Evolutionary conservation across 2,329 filamentous ascomycete genomes (phyloP).

Genomic region (Elsinoe perseae): DNA sequence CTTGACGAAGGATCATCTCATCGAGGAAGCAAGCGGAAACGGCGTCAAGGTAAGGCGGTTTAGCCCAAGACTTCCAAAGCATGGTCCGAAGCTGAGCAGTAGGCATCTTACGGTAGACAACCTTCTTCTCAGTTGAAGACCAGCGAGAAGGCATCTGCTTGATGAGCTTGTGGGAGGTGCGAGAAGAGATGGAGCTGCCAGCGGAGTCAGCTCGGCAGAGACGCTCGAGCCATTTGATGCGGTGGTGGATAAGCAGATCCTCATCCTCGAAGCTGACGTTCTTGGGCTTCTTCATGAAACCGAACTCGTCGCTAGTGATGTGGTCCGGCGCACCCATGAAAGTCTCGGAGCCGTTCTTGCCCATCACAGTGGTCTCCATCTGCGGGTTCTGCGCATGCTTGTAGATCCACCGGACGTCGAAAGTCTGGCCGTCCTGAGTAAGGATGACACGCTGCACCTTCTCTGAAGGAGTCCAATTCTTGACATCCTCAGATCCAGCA

Average conservation of each 20-base stretch:
- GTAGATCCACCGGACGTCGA: constrained; percentile 19
- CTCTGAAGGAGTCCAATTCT: constrained; percentile 18
- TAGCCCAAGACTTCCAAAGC: constrained; percentile 19
- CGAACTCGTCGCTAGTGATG: constrained; percentile 17
- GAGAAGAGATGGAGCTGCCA: not conserved
- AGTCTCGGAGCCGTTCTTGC: constrained; percentile 15
- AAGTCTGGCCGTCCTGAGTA: constrained; percentile 15
- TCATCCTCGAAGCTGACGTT: constrained; percentile 18
- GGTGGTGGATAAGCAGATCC: constrained; percentile 18
- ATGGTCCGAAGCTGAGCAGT: constrained; percentile 17
- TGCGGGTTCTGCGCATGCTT: constrained; percentile 19
- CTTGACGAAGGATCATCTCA: constrained; percentile 23
- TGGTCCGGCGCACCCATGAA: constrained; percentile 14
- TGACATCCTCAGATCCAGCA: constrained; percentile 18
- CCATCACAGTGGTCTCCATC: constrained; percentile 17
- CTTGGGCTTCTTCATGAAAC: constrained; percentile 18
- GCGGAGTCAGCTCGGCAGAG: not conserved
- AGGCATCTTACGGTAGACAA: constrained; percentile 16
- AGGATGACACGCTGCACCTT: constrained; percentile 18
- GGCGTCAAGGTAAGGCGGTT: constrained; percentile 18
- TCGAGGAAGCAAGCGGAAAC: constrained; percentile 20
- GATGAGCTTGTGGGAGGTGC: constrained; percentile 8
- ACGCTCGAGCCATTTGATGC: constrained; percentile 16
- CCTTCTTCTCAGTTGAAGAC: constrained; percentile 15
- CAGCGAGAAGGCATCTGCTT: constrained; percentile 15